Evolutionary conservation across 805 yeast species (phyloP).

Genomic region (Starmerella floricola): DNA sequence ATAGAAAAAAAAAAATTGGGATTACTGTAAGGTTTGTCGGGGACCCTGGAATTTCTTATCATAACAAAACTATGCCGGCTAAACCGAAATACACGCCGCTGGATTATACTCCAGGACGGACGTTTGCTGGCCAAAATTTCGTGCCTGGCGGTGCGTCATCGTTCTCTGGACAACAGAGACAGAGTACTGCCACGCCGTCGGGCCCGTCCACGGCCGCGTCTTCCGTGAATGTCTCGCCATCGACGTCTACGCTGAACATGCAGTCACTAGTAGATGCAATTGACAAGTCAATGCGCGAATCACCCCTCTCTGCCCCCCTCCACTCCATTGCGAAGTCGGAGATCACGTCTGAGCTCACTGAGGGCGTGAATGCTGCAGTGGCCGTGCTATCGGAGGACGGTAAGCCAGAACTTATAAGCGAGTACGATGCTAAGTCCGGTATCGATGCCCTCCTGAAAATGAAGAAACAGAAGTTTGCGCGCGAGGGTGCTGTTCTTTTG

Average conservation of each 20-base stretch:
- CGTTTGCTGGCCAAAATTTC: constrained; percentile 14
- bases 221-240: constrained; percentile 40
- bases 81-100: constrained; percentile 21
- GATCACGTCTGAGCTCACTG: constrained; percentile 43
- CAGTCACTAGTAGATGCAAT: constrained; percentile 64
- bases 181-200: constrained; percentile 1
- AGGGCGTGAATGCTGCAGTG: constrained; percentile 43
- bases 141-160: constrained; percentile 14
- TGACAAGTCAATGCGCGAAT: constrained; percentile 41
- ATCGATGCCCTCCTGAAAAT: constrained; percentile 56
- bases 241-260: constrained; percentile 40
- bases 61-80: constrained; percentile 18
- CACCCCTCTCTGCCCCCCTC: constrained; percentile 56
- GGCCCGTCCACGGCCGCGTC: constrained; percentile 23
- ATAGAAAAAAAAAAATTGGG: background rate
- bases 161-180: background rate
- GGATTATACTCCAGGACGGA: constrained; percentile 16
- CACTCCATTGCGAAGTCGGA: constrained; percentile 40
- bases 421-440: constrained; percentile 56
- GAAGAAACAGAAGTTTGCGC: constrained; percentile 58
- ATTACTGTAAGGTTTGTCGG: background rate
- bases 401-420: constrained; percentile 40
- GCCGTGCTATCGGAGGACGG: constrained; percentile 31
- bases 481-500: constrained; percentile 65
- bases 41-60: background rate